phyloP scores from a whole-genome alignment of 1,284 basidiomycete genomes.

The Microstroma glucosiphilum region DNA sequence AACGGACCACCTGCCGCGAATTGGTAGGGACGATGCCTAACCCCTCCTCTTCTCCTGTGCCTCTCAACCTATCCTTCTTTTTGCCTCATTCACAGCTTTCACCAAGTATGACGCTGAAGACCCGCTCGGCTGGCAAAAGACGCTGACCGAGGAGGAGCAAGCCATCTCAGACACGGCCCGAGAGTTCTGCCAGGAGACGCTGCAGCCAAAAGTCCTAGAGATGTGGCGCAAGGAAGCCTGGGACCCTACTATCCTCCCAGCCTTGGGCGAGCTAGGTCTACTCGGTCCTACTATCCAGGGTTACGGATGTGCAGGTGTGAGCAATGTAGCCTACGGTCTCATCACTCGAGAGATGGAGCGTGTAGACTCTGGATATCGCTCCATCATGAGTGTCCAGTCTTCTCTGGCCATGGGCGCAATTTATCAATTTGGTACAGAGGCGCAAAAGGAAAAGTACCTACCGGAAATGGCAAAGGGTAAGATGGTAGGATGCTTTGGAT shows the following conservation, averaged over 20 bases:
- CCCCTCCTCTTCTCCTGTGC: not conserved
- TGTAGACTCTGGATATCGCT: conserved; percentile 91
- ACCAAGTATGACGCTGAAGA: conserved; percentile 66
- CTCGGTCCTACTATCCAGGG: conserved; percentile 86
- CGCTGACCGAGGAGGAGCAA: conserved; percentile 80
- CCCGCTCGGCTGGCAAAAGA: conserved; percentile 22
- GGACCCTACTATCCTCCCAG: conserved; percentile 68
- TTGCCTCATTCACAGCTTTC: conserved; percentile 51
- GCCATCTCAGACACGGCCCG: conserved; percentile 80
- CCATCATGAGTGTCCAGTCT: conserved; percentile 90
- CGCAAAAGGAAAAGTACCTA: conserved; percentile 84
- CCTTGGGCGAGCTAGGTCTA: conserved; percentile 88
- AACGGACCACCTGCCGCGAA: not conserved
- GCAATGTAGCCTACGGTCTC: conserved; percentile 83
- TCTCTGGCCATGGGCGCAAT: conserved; percentile 98
- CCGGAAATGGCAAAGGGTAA: conserved; percentile 81
- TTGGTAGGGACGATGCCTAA: not conserved
- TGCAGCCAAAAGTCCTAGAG: conserved; percentile 75
- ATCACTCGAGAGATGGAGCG: conserved; percentile 89
- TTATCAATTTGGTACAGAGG: conserved; percentile 75
- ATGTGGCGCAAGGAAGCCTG: conserved; percentile 85
- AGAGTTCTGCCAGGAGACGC: conserved; percentile 76
- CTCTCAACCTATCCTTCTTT: not conserved
- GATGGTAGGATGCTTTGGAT: conserved; percentile 83
- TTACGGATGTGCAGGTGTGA: conserved; percentile 90